Base-by-base conservation (phyloP, 2,329 filamentous ascomycete genomes). In the Lasiodiplodia sp. region DNA sequence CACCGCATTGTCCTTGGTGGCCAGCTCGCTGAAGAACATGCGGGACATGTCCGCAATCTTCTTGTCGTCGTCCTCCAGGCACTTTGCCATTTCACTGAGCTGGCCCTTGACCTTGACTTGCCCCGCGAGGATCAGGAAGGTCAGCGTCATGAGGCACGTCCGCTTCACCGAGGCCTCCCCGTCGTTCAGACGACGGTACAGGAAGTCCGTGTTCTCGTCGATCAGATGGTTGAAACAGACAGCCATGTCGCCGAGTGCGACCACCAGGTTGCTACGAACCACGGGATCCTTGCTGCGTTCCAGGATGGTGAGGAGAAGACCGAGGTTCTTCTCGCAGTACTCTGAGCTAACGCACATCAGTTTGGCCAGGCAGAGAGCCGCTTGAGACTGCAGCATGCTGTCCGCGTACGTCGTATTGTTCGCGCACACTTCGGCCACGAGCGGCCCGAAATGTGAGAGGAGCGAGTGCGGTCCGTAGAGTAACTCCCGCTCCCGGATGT, bases 31-130 rank as follows among this genome's bases (percentile, higher is more conserved):
- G 81, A 99, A 99, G 88, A 99, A 99, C 95, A 98, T 98, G 69
- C 93, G 87, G 16, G 94, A 93, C 76, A 99, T 87, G 77, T 99
- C 96, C 0, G 94, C 92, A 71, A 98, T 97, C 70, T 92, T 89
- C 81, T 94, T 94, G 77, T 99, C 96, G n/a, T 90, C 89, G 76
- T 99, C 96, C 80, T 99, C 96, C 37, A 99, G 87, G 73, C 96
- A 99, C 83, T 99, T 99, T 68, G 96, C 96, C 96, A 99, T 99
- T 83, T 98, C 95, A 60, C 96, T 96, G 12, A 99, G 85, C 80
- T 99, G 96, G 31, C 96, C 96, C 85, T 99, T 99, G 80, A 99
- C 96, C 86, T 99, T 99, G 83, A 99, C 95, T 81, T 99, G 96
- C 31, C 96, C 96, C 0, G 96, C 96, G 55, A 99, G 83, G 74